Evolutionary conservation across 305 asterid species (phyloP).

Genomic region (Fraxinus xanthoxyloides): DNA sequence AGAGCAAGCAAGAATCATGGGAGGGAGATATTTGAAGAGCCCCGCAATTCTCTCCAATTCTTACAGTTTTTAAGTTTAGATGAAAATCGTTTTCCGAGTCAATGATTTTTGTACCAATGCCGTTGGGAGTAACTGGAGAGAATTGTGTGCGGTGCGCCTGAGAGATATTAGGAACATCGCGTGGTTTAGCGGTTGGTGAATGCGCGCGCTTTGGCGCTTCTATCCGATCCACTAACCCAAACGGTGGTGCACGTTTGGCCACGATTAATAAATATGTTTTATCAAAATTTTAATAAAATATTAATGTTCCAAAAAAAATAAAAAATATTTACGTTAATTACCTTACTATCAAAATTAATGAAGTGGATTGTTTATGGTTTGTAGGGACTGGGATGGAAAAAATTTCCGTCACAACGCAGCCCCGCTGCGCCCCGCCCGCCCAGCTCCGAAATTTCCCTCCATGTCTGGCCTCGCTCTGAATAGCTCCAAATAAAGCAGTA

Average conservation of each 20-base stretch:
- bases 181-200: not conserved
- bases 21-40: slow-evolving; percentile 2
- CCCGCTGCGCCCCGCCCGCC: not conserved
- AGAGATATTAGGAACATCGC: not conserved
- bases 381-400: not conserved
- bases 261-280: not conserved
- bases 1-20: not conserved
- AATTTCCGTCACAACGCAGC: not conserved
- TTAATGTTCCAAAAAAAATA: not conserved
- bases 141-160: not conserved
- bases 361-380: not conserved
- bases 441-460: not conserved
- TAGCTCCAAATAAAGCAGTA: not conserved
- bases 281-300: not conserved
- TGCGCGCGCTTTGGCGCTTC: not conserved
- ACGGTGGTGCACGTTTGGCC: not conserved
- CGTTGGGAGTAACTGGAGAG: not conserved
- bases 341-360: not conserved
- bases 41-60: not conserved
- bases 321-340: not conserved
- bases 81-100: not conserved
- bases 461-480: too few species aligned
- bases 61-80: not conserved
- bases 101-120: not conserved
- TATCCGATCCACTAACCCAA: not conserved